These are phyloP conservation scores for Allium cepa DNA, from an alignment of 106 monocot species.

Conservation along the genomic window DNA sequence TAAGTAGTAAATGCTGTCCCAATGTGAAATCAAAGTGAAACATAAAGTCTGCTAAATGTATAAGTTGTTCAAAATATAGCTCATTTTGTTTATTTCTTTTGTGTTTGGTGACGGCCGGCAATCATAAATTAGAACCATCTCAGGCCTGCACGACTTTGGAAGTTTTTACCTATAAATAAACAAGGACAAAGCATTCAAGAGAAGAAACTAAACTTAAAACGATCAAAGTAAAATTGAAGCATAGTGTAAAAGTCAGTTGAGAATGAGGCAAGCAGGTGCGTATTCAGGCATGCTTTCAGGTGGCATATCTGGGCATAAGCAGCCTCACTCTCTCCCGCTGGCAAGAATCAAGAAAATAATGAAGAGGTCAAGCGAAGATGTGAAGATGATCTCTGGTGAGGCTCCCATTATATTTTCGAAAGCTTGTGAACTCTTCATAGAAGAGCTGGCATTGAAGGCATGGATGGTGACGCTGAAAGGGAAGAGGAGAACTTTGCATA, in stretches of 20 bases:
- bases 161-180: no score
- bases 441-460: conserved; percentile 22
- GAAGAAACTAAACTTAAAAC: not conserved
- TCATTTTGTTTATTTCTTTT: no score
- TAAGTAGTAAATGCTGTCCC: no score
- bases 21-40: no score
- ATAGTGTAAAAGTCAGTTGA: not conserved
- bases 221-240: no score
- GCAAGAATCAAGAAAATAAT: conserved; percentile 47
- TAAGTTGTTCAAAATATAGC: no score
- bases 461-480: conserved; percentile 23
- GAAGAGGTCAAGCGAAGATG: conserved; percentile 26
- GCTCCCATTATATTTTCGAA: conserved; percentile 35
- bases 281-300: conserved; percentile 29
- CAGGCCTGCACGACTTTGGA: no score
- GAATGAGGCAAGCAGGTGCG: conserved; percentile 29
- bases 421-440: conserved; percentile 37
- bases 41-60: no score
- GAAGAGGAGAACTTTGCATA: conserved; percentile 31
- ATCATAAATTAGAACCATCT: no score
- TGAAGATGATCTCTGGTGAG: conserved; percentile 36
- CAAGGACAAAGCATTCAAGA: no score
- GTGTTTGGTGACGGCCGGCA: no score
- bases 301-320: conserved; percentile 17
- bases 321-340: conserved; percentile 31